Evolutionary conservation across 805 yeast genomes (phyloP), one percentile per base, ranked within the genome.

Genomic region (Lipomyces anomalus): DNA sequence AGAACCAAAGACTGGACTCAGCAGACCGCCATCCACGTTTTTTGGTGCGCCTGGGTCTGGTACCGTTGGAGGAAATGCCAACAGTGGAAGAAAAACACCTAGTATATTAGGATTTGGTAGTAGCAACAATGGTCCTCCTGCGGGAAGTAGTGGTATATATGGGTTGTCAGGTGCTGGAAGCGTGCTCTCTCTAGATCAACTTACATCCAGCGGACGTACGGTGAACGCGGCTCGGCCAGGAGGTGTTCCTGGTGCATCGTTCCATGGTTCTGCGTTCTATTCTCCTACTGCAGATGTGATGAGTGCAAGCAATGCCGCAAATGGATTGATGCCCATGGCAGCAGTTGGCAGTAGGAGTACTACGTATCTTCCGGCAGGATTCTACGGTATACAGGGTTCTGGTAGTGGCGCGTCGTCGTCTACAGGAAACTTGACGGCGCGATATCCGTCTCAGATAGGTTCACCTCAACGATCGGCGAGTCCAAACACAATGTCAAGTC

Each of bases 281-380:
- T 84, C 92, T 2, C 95, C 95, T 28, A 85, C 94, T 1, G 80
- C 80, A 16, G 87, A 83, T 57, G 82, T 80, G 16, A 74, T 80
- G 75, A 69, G 69, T 45, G 74, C 72, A 26, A 26, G 11, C 9
- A 13, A 9, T 13, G 30, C 30, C 30, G n/a, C n/a, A n/a, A n/a
- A n/a, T n/a, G 55, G 69, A 66, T 55, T 63, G 69, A 52, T 52
- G 41, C 52, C 51, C 5, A 38, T 46, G 44, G 22, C 54, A 9
- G 38, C 47, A 3, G 35, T 35, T 26, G 37, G 38, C 6, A 44
- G 29, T n/a, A 32, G 51, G 9, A 47, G 44, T 34, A 36, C 50
- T 2, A 43, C 54, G 6, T 50, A 50, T 32, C 41, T 50, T 11
- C 55, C 55, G 4, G 49, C 55, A 4, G 55, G 55, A 6, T 50